Evolutionary conservation across 345 rosid species (phyloP), one percentile per base, ranked within the genome.

Genomic region (Aethionema arabicum): DNA sequence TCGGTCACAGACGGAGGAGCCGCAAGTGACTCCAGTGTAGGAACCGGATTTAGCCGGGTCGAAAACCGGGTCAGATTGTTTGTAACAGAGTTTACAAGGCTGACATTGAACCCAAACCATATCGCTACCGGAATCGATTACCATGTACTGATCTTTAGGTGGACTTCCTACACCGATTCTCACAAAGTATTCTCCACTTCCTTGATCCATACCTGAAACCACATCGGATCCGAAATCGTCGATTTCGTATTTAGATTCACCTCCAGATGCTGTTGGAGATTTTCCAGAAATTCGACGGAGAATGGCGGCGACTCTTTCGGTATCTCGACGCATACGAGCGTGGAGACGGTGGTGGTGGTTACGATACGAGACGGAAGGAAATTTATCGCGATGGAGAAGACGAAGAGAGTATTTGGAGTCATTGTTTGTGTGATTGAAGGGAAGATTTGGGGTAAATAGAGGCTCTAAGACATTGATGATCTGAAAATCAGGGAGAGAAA

Each of bases 101-200:
- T 87, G 86, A 39, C 99, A 93, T 58, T 93, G 99, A 49, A 93
- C 95, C 99, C 99, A 93, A 38, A 93, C 95, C 50, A 93, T 90
- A 59, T 93, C 99, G 33, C 97, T 90, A 0, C 99, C 99, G 7
- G 99, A 85, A 61, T 93, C 99, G 46, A 90, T 76, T 3, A 90
- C 99, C 85, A 93, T 79, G 75, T 84, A 87, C 54, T 93, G 97
- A 63, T 79, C 85, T 63, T 83, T 79, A 0, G 97, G 83, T 0
- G 99, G 99, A 56, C 92, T 85, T 0, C 99, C 99, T 4, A 93
- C 89, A 15, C 99, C 99, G 7, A 93, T 80, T 60, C 99, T 70
- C 0, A 93, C 90, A 36, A 93, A 90, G 57, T 90, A 93, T 53
- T 93, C 97, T 0, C 99, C 99, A 5, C 99, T 93, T 0, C 99